Conservation (phyloP, 441 rosid species). For the Hura crepitans region DNA sequence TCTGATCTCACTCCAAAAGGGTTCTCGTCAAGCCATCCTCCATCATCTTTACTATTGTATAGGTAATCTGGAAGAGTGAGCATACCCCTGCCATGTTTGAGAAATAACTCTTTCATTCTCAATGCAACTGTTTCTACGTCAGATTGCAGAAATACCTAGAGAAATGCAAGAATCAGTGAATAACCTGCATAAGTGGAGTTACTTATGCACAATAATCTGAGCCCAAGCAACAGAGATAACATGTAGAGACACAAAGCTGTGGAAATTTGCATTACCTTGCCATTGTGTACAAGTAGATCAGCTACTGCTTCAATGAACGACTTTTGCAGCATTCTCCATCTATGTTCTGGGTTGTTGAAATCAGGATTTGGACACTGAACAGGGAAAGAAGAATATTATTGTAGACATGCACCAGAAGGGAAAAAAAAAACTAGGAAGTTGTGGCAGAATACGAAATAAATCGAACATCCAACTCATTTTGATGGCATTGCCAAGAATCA, state of each 20-base stretch:
- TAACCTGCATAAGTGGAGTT: neutral
- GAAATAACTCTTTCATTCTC: slow-evolving; percentile 54
- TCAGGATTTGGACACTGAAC: slow-evolving; percentile 77
- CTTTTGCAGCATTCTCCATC: slow-evolving; percentile 72
- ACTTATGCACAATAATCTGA: neutral
- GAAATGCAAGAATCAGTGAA: slow-evolving; percentile 16
- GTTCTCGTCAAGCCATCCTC: slow-evolving; percentile 57
- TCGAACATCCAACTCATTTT: slow-evolving; percentile 6
- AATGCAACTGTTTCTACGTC: slow-evolving; percentile 57
- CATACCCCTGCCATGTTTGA: slow-evolving; percentile 47
- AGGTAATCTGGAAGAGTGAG: slow-evolving; percentile 30
- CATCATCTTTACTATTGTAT: slow-evolving; percentile 15
- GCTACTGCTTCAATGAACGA: slow-evolving; percentile 61
- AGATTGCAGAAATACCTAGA: slow-evolving; percentile 64
- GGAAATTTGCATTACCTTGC: slow-evolving; percentile 44
- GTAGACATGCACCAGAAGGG: neutral
- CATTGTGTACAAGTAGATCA: slow-evolving; percentile 49
- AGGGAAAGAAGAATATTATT: slow-evolving; percentile 15
- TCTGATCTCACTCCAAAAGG: slow-evolving; percentile 67
- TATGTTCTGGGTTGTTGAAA: slow-evolving; percentile 54
- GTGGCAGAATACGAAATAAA: slow-evolving; percentile 7
- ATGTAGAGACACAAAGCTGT: neutral
- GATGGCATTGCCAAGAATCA: neutral
- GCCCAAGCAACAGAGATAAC: neutral
- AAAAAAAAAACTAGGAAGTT: neutral